phyloP scores from a whole-genome alignment of 352 stramenopile species.

The Pythium folliculosum region DNA sequence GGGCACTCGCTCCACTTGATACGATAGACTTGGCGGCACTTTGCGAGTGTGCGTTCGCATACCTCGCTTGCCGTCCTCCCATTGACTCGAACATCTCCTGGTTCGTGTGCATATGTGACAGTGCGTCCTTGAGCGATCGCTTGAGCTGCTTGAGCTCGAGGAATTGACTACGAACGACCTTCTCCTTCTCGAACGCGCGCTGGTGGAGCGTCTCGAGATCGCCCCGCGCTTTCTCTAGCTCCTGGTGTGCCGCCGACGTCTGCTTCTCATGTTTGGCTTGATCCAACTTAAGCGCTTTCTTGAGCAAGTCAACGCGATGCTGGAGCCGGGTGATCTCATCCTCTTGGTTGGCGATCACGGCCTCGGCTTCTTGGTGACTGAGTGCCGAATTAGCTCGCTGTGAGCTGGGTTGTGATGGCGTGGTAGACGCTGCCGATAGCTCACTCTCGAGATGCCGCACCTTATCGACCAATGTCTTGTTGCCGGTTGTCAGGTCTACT shows the following conservation, averaged over 20 bases:
- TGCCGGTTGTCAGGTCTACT: slow-evolving; percentile 52
- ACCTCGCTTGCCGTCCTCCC: slow-evolving; percentile 37
- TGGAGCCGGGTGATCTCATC: slow-evolving; percentile 64
- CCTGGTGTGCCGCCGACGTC: slow-evolving; percentile 42
- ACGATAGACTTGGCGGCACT: background rate
- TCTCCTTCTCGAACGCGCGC: slow-evolving; percentile 59
- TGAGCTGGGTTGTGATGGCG: slow-evolving; percentile 7
- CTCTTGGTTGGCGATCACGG: slow-evolving; percentile 63
- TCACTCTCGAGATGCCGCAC: slow-evolving; percentile 43
- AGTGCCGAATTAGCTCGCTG: slow-evolving; percentile 3
- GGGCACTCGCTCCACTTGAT: background rate
- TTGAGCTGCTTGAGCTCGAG: slow-evolving; percentile 81
- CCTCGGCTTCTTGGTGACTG: slow-evolving; percentile 35
- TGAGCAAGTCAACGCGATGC: slow-evolving; percentile 60
- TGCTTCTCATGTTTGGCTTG: slow-evolving; percentile 53
- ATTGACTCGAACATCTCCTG: slow-evolving; percentile 50
- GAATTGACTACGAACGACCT: slow-evolving; percentile 57
- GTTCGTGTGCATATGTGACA: slow-evolving; percentile 52
- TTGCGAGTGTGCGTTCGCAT: slow-evolving; percentile 18
- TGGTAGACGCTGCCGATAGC: background rate
- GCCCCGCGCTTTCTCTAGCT: slow-evolving; percentile 42
- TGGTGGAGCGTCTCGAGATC: slow-evolving; percentile 55
- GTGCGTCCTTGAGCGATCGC: slow-evolving; percentile 55
- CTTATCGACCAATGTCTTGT: slow-evolving; percentile 58
- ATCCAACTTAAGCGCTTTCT: slow-evolving; percentile 57